A percentile compares a stretch with the other conserved stretches of the same genome.
Evolutionary conservation across 179 eudicot genomes (phyloP).

Genomic region (Actinidia chinensis): DNA sequence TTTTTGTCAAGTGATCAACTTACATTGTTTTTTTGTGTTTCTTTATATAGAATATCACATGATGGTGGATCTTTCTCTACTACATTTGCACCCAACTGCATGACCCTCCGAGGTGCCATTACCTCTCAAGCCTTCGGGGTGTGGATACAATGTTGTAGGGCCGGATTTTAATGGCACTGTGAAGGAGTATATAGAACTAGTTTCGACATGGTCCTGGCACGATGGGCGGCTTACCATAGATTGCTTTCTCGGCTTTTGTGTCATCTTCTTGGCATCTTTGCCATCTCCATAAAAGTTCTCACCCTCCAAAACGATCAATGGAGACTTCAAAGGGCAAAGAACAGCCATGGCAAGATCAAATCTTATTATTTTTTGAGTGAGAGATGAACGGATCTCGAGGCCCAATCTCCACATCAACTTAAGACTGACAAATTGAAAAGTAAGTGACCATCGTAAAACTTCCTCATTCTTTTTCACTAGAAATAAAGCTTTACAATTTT

Average conservation of each 20-base stretch:
- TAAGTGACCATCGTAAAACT: no score
- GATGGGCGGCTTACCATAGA: slow-evolving; percentile 51
- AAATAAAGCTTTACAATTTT: no score
- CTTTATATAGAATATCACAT: slow-evolving; percentile 58
- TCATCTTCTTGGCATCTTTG: slow-evolving; percentile 55
- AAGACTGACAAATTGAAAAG: no score
- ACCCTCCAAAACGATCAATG: slow-evolving; percentile 71
- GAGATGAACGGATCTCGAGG: slow-evolving; percentile 6
- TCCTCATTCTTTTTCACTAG: no score
- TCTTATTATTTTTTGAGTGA: no score
- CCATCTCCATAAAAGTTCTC: slow-evolving; percentile 61
- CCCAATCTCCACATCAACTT: slow-evolving; percentile 9
- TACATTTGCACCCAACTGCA: slow-evolving; percentile 74
- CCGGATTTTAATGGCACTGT: slow-evolving; percentile 66
- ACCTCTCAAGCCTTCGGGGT: slow-evolving; percentile 84
- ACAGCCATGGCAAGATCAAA: no score
- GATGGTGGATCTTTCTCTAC: slow-evolving; percentile 96
- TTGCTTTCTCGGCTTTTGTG: slow-evolving; percentile 52
- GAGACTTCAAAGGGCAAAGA: background rate
- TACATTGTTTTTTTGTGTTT: background rate
- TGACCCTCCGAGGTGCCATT: slow-evolving; percentile 71
- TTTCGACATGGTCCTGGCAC: slow-evolving; percentile 49
- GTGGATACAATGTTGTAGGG: slow-evolving; percentile 50
- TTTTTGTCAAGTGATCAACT: background rate
- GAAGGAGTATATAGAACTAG: slow-evolving; percentile 50